These are phyloP conservation scores for Guillardia theta DNA, from an alignment of 78 protist species.

Conservation along the genomic window DNA sequence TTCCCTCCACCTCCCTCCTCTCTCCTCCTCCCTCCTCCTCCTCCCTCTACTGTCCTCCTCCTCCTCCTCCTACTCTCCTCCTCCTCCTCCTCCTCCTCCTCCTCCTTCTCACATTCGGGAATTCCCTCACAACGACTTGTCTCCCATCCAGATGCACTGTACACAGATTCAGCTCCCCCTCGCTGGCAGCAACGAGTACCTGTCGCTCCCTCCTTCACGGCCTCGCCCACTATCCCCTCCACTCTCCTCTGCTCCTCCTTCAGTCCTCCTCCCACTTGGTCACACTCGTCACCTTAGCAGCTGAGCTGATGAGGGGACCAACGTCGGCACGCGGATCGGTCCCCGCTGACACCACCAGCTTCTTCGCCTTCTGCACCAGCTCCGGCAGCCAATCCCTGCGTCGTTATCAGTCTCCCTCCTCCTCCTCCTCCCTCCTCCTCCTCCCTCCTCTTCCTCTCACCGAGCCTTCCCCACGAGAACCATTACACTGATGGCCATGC, in stretches of 20 bases:
- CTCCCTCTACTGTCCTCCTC: neutral
- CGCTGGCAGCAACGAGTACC: neutral
- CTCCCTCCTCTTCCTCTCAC: no score
- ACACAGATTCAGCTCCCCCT: neutral
- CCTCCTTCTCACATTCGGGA: neutral
- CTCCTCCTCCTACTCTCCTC: neutral
- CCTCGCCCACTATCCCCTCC: neutral
- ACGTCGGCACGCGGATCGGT: no score
- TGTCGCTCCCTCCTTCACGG: neutral
- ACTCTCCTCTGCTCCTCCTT: neutral
- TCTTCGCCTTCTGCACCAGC: no score
- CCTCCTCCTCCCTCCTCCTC: no score
- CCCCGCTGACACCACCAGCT: no score
- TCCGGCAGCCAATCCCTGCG: no score
- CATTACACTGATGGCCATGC: no score
- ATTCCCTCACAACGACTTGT: neutral
- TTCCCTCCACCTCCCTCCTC: neutral
- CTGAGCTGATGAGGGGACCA: no score
- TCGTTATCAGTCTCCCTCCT: no score
- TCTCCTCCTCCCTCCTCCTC: neutral
- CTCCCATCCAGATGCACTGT: neutral
- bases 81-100: neutral
- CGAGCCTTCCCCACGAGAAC: no score
- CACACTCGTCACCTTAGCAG: no score
- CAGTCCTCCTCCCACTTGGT: no score